Percentiles rank a stretch among this genome's conserved stretches.
Evolutionary conservation across 2,329 filamentous ascomycete species (phyloP).

Genomic region (Diaporthe vexans): DNA sequence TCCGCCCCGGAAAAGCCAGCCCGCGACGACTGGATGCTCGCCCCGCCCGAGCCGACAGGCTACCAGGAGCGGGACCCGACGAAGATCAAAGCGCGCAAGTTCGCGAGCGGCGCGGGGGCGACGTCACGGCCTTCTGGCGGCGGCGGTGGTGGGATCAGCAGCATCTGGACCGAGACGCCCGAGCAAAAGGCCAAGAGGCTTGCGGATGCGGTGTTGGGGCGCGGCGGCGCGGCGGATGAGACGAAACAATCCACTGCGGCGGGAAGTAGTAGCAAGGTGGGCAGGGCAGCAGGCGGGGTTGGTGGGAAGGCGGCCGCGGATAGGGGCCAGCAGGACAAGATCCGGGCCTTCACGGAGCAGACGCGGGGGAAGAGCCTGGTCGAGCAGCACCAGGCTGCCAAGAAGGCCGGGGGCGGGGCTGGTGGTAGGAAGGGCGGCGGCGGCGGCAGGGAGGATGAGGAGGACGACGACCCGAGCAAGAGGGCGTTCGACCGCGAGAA

Average conservation of each 20-base stretch:
- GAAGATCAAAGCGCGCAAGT: conserved; percentile 84
- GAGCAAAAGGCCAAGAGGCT: conserved; percentile 87
- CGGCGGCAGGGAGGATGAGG: conserved; percentile 63
- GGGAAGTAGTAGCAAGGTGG: conserved; percentile 57
- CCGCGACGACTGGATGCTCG: conserved; percentile 89
- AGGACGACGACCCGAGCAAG: conserved; percentile 92
- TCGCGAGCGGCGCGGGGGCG: conserved; percentile 71
- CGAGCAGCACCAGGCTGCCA: conserved; percentile 66
- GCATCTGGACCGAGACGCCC: conserved; percentile 92
- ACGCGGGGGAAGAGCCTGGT: conserved; percentile 71
- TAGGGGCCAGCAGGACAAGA: conserved; percentile 70
- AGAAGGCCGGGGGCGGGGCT: conserved; percentile 45
- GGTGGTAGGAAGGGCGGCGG: background rate
- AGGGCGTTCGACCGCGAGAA: conserved; percentile 92
- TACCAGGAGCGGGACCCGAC: conserved; percentile 82
- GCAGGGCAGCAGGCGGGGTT: conserved; percentile 49
- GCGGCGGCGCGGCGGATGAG: conserved; percentile 55
- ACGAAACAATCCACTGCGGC: background rate
- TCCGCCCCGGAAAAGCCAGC: conserved; percentile 49
- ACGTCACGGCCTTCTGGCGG: conserved; percentile 51
- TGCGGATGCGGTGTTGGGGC: conserved; percentile 85
- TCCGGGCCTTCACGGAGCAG: conserved; percentile 66
- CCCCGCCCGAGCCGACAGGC: conserved; percentile 71
- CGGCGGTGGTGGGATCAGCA: conserved; percentile 64
- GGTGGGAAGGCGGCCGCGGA: no score